Conservation (phyloP, 2,329 filamentous ascomycete genomes). For the Fusarium caatingaense region DNA sequence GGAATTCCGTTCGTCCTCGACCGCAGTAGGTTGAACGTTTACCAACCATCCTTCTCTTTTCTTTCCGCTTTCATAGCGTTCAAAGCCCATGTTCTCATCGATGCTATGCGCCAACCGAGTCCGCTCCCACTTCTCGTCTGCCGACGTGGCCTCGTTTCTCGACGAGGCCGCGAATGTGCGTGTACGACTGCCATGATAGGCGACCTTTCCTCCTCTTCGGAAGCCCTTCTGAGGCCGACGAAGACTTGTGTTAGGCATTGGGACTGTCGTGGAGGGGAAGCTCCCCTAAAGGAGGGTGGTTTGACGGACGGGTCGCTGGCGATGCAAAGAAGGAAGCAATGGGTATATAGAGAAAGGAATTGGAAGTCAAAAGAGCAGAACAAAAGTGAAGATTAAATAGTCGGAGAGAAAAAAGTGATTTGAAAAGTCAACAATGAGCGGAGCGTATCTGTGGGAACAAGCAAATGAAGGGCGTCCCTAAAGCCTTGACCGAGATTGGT, state of each 20-base stretch:
- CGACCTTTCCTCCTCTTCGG: conserved; percentile 75
- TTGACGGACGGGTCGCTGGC: conserved; percentile 34
- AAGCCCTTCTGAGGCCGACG: conserved; percentile 72
- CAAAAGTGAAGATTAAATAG: conserved; percentile 8
- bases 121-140: conserved; percentile 92
- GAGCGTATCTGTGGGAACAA: conserved; percentile 40
- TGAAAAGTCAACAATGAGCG: conserved; percentile 40
- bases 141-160: conserved; percentile 85
- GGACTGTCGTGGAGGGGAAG: conserved; percentile 22
- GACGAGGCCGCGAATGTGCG: conserved; percentile 85
- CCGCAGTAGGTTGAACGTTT: conserved; percentile 89
- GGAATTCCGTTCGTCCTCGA: conserved; percentile 86
- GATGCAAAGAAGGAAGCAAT: conserved; percentile 15
- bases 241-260: conserved; percentile 71
- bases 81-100: conserved; percentile 95
- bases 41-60: conserved; percentile 89
- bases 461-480: conserved; percentile 35
- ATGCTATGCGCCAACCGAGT: conserved; percentile 85
- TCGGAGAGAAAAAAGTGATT: conserved; percentile 12
- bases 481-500: conserved; percentile 45
- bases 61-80: conserved; percentile 88
- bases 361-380: not conserved
- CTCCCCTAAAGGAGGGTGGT: conserved; percentile 37
- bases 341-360: conserved; percentile 32
- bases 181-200: conserved; percentile 75